Percentiles rank a stretch among this genome's conserved stretches.
phyloP scores from a whole-genome alignment of 1,284 basidiomycete genomes.

The Mycena sp. region DNA sequence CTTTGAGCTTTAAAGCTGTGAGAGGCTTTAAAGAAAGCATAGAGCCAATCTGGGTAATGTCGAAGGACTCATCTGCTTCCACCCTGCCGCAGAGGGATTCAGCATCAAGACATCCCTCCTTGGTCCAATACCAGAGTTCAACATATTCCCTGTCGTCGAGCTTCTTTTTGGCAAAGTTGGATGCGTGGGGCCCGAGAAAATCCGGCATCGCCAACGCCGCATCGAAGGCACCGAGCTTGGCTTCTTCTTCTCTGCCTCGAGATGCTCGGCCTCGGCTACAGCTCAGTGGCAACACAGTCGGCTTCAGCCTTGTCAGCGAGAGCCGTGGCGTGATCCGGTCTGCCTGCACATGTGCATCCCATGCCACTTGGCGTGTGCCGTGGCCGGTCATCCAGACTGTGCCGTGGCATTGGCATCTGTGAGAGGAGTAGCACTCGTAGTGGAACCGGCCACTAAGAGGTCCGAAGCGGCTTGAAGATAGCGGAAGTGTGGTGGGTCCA shows the following conservation, averaged over 20 bases:
- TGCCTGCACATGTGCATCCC: conserved; percentile 5
- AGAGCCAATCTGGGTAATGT: neutral
- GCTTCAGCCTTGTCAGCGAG: neutral
- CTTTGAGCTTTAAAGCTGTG: conserved; percentile 5
- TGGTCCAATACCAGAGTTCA: no score
- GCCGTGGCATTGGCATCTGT: neutral
- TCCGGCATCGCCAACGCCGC: neutral
- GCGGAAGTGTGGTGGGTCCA: neutral
- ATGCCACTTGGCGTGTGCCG: neutral
- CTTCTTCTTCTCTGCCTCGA: neutral
- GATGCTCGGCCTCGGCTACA: neutral
- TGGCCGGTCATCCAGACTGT: neutral
- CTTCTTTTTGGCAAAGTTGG: no score
- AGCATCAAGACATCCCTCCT: no score
- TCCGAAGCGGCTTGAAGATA: neutral
- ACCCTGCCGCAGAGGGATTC: no score
- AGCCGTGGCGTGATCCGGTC: neutral
- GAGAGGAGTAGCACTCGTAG: neutral
- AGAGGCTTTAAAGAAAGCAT: neutral
- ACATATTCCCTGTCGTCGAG: no score
- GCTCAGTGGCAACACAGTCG: neutral
- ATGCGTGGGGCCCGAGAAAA: neutral
- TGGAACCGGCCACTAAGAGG: neutral
- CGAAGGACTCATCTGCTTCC: no score
- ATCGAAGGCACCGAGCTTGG: conserved; percentile 4